Conservation (phyloP, 2,329 filamentous ascomycete genomes). For the Clarireedia homoeocarpa region DNA sequence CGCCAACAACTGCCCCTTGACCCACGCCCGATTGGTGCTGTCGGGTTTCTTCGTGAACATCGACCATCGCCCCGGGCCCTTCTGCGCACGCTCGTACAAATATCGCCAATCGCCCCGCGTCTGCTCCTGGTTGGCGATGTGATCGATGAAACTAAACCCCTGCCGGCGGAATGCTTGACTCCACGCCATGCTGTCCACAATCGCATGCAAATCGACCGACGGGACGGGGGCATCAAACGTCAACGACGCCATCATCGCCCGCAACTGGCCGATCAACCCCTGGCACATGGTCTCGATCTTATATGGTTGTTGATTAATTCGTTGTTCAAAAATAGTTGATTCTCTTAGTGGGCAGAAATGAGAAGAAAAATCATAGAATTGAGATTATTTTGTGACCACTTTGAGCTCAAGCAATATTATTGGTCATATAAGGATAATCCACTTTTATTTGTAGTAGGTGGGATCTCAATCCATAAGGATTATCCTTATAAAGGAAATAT, state of each 20-base stretch:
- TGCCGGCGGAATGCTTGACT: constrained; percentile 3
- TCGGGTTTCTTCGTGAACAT: background rate
- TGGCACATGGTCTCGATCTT: constrained; percentile 3
- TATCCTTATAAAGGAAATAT: too few relatives aligned
- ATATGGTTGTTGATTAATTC: too few relatives aligned
- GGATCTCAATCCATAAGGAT: too few relatives aligned
- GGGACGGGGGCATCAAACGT: background rate
- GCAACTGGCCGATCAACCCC: background rate
- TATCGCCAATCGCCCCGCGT: background rate
- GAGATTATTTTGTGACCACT: too few relatives aligned
- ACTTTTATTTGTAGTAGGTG: too few relatives aligned
- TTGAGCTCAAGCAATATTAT: too few relatives aligned
- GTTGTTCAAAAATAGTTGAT: too few relatives aligned
- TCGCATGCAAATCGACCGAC: too few relatives aligned
- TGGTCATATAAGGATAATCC: too few relatives aligned
- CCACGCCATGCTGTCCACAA: constrained; percentile 8
- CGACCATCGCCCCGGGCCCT: background rate
- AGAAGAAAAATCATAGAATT: too few relatives aligned
- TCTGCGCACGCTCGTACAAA: background rate
- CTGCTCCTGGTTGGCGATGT: background rate
- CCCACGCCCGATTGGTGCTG: background rate
- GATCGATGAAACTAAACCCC: constrained; percentile 8
- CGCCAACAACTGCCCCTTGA: background rate
- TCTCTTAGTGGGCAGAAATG: too few relatives aligned
- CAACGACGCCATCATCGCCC: background rate